A percentile compares a stretch with the other conserved stretches of the same genome.
Evolutionary conservation across 2,329 filamentous ascomycete species (phyloP).

Genomic region (Bipolaris sorokiniana): DNA sequence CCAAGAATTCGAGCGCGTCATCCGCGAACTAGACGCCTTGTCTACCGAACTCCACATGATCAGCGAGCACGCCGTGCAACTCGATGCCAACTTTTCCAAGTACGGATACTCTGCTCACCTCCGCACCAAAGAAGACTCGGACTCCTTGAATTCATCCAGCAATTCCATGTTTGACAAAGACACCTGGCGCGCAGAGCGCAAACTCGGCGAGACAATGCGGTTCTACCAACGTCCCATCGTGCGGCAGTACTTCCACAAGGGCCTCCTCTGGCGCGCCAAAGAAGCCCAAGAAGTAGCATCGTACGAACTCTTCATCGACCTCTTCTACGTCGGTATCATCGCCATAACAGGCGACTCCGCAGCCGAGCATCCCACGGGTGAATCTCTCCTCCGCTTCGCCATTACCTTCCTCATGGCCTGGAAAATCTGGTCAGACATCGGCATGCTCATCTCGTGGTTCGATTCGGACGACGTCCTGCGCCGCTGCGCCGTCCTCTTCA

Average conservation of each 20-base stretch:
- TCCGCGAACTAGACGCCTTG: conserved; percentile 60
- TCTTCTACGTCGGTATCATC: conserved; percentile 69
- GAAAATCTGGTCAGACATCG: conserved; percentile 69
- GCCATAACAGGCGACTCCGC: conserved; percentile 68
- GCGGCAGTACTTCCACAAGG: conserved; percentile 70
- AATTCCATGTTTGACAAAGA: conserved; percentile 42
- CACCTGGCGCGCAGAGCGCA: conserved; percentile 46
- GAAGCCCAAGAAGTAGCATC: conserved; percentile 65
- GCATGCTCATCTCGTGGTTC: conserved; percentile 65
- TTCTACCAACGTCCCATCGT: conserved; percentile 66
- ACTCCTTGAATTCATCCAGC: conserved; percentile 10
- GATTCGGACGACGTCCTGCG: conserved; percentile 67
- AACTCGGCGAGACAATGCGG: conserved; percentile 57
- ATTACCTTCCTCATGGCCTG: conserved; percentile 68
- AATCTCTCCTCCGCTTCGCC: conserved; percentile 64
- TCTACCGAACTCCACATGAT: conserved; percentile 61
- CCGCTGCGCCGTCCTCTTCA: conserved; percentile 64
- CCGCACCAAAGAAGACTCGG: conserved; percentile 44
- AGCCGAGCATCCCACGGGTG: conserved; percentile 61
- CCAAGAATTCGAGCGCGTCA: conserved; percentile 63
- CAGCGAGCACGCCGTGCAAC: conserved; percentile 59
- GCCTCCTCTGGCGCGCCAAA: conserved; percentile 66
- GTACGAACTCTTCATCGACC: conserved; percentile 70
- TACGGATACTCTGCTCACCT: conserved; percentile 68
- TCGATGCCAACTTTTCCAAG: conserved; percentile 67